Evolutionary conservation across 148 eudicot species (phyloP).

Genomic region (Rhododendron mucronatum): DNA sequence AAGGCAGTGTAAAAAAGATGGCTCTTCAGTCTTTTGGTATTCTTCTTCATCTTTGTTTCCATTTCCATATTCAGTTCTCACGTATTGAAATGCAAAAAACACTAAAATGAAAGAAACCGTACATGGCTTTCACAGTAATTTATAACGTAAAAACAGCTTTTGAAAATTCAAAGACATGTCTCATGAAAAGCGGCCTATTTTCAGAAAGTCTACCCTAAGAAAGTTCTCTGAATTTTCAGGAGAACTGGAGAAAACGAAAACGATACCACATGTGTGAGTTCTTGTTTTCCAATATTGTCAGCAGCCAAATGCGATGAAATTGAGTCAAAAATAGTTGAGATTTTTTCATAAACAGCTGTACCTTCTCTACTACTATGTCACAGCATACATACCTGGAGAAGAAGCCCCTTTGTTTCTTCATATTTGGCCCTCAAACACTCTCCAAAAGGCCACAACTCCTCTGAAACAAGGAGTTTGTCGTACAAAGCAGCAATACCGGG

Average conservation of each 20-base stretch:
- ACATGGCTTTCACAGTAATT: background rate
- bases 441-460: conserved; percentile 84
- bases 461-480: conserved; percentile 83
- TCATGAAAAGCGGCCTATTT: background rate
- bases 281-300: background rate
- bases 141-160: background rate
- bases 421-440: conserved; percentile 63
- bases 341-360: background rate
- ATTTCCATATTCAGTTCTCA: background rate
- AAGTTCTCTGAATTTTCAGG: background rate
- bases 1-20: background rate
- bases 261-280: background rate
- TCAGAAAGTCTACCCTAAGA: background rate
- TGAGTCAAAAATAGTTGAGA: background rate
- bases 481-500: conserved; percentile 90
- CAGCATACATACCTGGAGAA: conserved; percentile 61
- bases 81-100: background rate
- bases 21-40: background rate
- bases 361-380: background rate
- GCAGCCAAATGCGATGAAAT: background rate
- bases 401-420: conserved; percentile 64
- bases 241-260: background rate
- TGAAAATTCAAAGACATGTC: background rate
- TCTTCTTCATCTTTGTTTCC: background rate
- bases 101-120: background rate